Percentiles rank a stretch among this genome's conserved stretches.
Evolutionary conservation across 805 yeast species (phyloP).

Genomic region (Yamadazyma akitaensis): DNA sequence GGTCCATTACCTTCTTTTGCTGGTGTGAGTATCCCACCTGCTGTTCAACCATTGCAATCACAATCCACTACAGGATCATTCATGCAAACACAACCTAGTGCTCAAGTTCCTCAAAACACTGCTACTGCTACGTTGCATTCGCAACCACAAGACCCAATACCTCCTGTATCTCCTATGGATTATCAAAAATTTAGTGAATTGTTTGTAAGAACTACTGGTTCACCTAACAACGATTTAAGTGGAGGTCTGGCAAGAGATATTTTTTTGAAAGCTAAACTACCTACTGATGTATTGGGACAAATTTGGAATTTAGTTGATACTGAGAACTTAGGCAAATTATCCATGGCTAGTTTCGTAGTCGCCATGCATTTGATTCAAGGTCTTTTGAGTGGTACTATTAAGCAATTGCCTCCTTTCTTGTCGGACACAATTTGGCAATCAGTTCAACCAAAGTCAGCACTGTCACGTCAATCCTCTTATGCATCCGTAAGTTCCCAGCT

Average conservation of each 20-base stretch:
- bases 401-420: slow-evolving; percentile 48
- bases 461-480: slow-evolving; percentile 26
- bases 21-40: slow-evolving; percentile 23
- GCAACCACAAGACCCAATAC: slow-evolving; percentile 37
- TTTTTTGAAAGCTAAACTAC: slow-evolving; percentile 83
- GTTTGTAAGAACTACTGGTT: slow-evolving; percentile 63
- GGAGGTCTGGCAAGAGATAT: slow-evolving; percentile 85
- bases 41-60: slow-evolving; percentile 21
- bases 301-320: slow-evolving; percentile 89
- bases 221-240: slow-evolving; percentile 53
- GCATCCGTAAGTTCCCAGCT: slow-evolving; percentile 37
- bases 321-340: slow-evolving; percentile 66
- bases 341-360: slow-evolving; percentile 73
- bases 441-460: slow-evolving; percentile 15
- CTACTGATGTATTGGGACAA: slow-evolving; percentile 72
- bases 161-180: slow-evolving; percentile 56
- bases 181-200: slow-evolving; percentile 63
- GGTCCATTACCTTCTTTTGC: slow-evolving; percentile 66
- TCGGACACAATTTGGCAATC: slow-evolving; percentile 42
- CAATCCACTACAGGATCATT: slow-evolving; percentile 38
- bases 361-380: slow-evolving; percentile 96
- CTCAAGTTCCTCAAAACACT: slow-evolving; percentile 33
- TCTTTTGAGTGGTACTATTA: slow-evolving; percentile 60
- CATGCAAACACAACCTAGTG: slow-evolving; percentile 41
- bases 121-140: slow-evolving; percentile 23